Evolutionary conservation across 176 grass and related monocot genomes (phyloP), one percentile per base, ranked within the genome.

Genomic region (Oryza longistaminata): DNA sequence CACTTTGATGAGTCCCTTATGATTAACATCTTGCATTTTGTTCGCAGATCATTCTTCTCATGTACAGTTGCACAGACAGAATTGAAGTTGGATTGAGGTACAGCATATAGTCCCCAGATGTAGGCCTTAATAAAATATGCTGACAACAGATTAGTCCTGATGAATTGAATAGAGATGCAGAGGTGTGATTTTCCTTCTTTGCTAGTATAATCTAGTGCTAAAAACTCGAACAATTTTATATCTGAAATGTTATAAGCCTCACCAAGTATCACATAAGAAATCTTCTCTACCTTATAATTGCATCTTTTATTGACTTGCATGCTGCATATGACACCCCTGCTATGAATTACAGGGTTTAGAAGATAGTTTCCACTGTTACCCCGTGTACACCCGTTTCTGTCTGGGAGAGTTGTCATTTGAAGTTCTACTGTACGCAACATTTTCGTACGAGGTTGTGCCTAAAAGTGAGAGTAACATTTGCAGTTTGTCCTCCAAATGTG

Each of bases 1-100:
- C 21, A 45, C 68, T 29, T n/a, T 0, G 46, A 62, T 78, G 48
- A 74, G 71, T 67, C 66, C 66, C 39, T 68, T 64, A 69, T 73
- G 68, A 73, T 58, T 22, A 16, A 37, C 72, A 35, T 16, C 3
- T 85, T 71, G 16, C 52, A 27, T 82, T 58, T 27, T 50, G 27
- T 85, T 62, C 85, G 48, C 77, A 88, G 86, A 88, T 62, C 25
- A 82, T 81, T 77, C 73, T 50, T 84, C 86, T 85, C 73, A 48
- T 85, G 86, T 85, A 68, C 77, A 85, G 60, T 83, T 48, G 69
- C 25, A 88, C 87, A 87, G 37, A 64, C 25, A 70, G 40, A 70
- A 87, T 45, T 83, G 42, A 90, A 65, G 64, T 80, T 90, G 75
- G 64, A 87, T 83, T 83, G 81, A 87, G 85, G 85, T 90, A 60